Conservation (phyloP, 2,329 filamentous ascomycete genomes). For the Penicillium sp. region DNA sequence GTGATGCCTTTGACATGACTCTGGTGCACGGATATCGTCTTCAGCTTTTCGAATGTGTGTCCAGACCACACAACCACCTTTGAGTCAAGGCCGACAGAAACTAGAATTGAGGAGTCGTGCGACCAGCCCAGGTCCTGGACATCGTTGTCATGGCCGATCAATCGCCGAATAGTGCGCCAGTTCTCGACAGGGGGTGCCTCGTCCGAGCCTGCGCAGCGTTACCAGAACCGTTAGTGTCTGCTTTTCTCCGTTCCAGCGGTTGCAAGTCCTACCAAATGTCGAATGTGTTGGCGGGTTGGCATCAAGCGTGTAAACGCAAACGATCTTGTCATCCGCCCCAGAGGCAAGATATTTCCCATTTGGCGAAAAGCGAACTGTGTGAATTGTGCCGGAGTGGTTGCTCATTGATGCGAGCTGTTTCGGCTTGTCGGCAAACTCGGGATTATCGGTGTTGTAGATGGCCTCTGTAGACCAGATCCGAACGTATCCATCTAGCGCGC, state of each 20-base stretch:
- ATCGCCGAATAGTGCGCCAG: slow-evolving; percentile 88
- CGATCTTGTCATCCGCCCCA: slow-evolving; percentile 97
- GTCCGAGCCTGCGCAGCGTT: slow-evolving; percentile 59
- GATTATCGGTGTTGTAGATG: slow-evolving; percentile 73
- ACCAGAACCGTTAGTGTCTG: slow-evolving; percentile 4
- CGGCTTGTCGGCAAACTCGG: slow-evolving; percentile 66
- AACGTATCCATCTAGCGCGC: slow-evolving; percentile 74
- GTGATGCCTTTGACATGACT: slow-evolving; percentile 99
- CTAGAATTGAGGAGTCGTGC: slow-evolving; percentile 87
- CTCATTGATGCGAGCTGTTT: slow-evolving; percentile 97
- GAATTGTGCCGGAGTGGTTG: slow-evolving; percentile 95
- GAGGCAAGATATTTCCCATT: slow-evolving; percentile 94
- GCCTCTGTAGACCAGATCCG: slow-evolving; percentile 97
- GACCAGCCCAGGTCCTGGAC: slow-evolving; percentile 98
- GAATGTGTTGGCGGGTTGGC: slow-evolving; percentile 70
- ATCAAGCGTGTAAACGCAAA: slow-evolving; percentile 92
- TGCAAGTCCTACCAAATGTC: slow-evolving; percentile 63
- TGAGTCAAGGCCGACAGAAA: slow-evolving; percentile 93
- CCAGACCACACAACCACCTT: slow-evolving; percentile 99
- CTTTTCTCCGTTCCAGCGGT: slow-evolving; percentile 3
- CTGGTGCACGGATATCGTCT: slow-evolving; percentile 86
- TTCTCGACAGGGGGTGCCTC: slow-evolving; percentile 93
- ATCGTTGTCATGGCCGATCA: slow-evolving; percentile 97
- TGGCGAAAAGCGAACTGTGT: slow-evolving; percentile 92
- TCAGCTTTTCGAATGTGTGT: slow-evolving; percentile 95